Base-by-base conservation (phyloP, 2,329 filamentous ascomycete genomes). In the Beauveria scarabaeidicola region DNA sequence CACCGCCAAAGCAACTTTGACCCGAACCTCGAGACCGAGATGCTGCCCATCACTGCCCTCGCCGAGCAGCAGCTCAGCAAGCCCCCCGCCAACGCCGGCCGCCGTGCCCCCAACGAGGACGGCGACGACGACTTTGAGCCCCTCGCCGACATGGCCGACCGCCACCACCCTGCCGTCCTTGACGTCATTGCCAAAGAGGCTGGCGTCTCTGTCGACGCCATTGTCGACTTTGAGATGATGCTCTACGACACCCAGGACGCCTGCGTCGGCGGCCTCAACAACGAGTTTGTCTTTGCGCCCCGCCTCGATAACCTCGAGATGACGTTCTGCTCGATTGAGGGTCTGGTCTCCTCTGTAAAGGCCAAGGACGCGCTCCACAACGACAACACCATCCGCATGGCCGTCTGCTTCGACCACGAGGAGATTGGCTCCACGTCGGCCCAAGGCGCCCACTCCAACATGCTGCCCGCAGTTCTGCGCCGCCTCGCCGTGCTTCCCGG, bases 281-380 rank as follows among this genome's bases (percentile, higher is more conserved):
- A 97, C 69, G 94, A 99, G 74, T 89, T 99, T 71, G 90, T 99
- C 76, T 97, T 93, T 77, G 96, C 93, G 3, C 86, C 92, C n/a
- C 87, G 94, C 50, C 82, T 99, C 59, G 94, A 99, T 77, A 99
- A 99, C 74, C 81, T 97, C 17, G 90, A 90, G 75, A 96, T 96
- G 90, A 95, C 93, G 10, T 97, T 91, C 78, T 97, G 94, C 77
- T 88, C 89, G 64, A 85, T 94, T 58, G 82, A 88, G 74, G 91
- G 90, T 59, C 79, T 99, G 60, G 91, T 97, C 67, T 82, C 87
- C 64, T 97, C 93, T 0, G 77, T 95, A 27, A 74, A 79, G 21
- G 80, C 83, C 3, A 72, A 82, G 13, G 75, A 79, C 4, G 81
- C 87, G 6, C 81, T 97, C 29, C 84, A 91, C 47, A 75, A 87